Conservation (phyloP, 2,329 filamentous ascomycete genomes). For the Lecanicillium sp. region DNA sequence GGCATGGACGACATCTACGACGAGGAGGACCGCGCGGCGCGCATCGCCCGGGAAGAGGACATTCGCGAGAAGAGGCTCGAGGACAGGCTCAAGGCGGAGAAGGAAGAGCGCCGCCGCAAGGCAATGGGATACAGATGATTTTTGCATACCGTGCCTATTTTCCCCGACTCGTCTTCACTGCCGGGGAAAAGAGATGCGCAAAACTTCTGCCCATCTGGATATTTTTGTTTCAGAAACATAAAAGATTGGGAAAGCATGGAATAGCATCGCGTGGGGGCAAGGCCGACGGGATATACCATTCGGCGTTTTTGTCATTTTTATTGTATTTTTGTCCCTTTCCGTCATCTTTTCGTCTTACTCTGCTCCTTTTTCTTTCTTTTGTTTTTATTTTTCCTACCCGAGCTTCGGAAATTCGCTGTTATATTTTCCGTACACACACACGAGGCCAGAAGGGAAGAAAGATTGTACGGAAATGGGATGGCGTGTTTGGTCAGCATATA, state of each 20-base stretch:
- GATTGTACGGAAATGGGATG: background rate
- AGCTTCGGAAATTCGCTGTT: too few relatives aligned
- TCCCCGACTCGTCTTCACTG: conserved; percentile 10
- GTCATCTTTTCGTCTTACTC: too few relatives aligned
- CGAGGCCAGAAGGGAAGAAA: too few relatives aligned
- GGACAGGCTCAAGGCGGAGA: conserved; percentile 54
- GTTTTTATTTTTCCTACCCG: too few relatives aligned
- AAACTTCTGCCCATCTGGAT: background rate
- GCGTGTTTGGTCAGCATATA: background rate
- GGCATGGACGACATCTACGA: conserved; percentile 66
- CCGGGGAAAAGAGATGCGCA: too few relatives aligned
- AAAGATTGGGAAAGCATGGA: too few relatives aligned
- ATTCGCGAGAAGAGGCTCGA: conserved; percentile 57
- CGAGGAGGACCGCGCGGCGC: conserved; percentile 60
- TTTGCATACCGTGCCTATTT: conserved; percentile 8
- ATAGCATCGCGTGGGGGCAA: background rate
- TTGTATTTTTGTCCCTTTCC: background rate
- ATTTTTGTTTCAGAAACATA: too few relatives aligned
- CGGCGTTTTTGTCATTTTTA: conserved; percentile 11
- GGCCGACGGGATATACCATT: conserved; percentile 1
- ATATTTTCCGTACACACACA: too few relatives aligned
- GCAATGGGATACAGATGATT: conserved; percentile 24
- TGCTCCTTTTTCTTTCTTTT: too few relatives aligned
- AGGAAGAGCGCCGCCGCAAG: conserved; percentile 48
- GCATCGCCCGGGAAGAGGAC: conserved; percentile 62